These are phyloP conservation scores for Xylariaceae sp. DNA, from an alignment of 2,329 filamentous ascomycete species.

Conservation along the genomic window DNA sequence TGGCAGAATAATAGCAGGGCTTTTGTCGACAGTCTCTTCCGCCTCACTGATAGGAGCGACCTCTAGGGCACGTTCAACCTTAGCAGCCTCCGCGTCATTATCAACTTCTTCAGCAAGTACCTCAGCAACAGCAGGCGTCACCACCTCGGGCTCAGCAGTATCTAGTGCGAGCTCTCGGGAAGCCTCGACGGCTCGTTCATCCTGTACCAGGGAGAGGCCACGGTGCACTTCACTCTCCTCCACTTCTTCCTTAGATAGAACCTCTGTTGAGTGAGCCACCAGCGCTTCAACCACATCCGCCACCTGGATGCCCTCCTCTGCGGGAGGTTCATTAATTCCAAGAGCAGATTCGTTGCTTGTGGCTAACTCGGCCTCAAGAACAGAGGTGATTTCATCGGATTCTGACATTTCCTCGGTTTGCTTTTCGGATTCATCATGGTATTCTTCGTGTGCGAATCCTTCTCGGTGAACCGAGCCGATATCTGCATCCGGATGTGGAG, in stretches of 20 bases:
- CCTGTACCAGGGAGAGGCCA: background rate
- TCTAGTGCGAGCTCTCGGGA: background rate
- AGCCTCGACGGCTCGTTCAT: background rate
- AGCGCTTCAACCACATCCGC: conserved; percentile 1
- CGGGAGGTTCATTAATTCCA: conserved; percentile 5
- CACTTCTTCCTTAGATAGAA: background rate
- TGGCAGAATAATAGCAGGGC: too few species aligned
- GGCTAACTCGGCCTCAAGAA: background rate
- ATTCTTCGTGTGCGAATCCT: background rate
- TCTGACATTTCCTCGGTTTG: conserved; percentile 4
- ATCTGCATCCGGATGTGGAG: conserved; percentile 1
- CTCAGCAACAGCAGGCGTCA: background rate
- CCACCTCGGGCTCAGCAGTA: background rate
- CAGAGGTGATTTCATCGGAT: background rate
- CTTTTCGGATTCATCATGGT: conserved; percentile 1
- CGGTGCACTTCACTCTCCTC: background rate
- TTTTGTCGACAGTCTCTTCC: background rate
- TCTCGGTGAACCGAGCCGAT: background rate
- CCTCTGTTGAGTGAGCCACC: background rate
- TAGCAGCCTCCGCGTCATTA: background rate
- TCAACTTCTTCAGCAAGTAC: background rate
- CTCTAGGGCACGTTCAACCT: background rate
- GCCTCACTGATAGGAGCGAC: background rate
- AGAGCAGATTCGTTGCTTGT: conserved; percentile 3
- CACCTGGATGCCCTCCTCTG: background rate